Evolutionary conservation across 1,139 yeast genomes (phyloP).

Genomic region (Suhomyces wounanorum): DNA sequence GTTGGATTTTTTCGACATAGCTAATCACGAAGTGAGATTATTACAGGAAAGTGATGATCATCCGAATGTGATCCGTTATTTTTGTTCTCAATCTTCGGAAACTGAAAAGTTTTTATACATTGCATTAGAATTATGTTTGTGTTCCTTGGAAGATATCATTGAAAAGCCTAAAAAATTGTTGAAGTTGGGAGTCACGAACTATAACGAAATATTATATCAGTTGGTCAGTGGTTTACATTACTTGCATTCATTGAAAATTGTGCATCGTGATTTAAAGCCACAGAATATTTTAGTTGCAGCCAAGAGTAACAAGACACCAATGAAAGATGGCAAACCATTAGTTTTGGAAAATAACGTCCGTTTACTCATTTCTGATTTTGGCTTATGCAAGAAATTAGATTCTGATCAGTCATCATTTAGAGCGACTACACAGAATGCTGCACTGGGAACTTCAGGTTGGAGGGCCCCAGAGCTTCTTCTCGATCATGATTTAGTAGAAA

Average conservation of each 20-base stretch:
- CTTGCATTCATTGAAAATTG: conserved; percentile 86
- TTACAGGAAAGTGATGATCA: conserved; percentile 96
- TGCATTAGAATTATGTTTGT: conserved; percentile 88
- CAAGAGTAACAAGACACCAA: conserved; percentile 27
- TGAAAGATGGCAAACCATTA: conserved; percentile 17
- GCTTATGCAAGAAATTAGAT: conserved; percentile 88
- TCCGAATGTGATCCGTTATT: conserved; percentile 90
- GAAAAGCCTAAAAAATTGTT: conserved; percentile 46
- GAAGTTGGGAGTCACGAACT: conserved; percentile 26
- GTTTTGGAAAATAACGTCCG: conserved; percentile 39
- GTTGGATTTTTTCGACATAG: conserved; percentile 89
- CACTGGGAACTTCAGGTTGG: conserved; percentile 96
- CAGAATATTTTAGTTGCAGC: conserved; percentile 90
- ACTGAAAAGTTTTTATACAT: conserved; percentile 82
- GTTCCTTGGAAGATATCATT: conserved; percentile 83
- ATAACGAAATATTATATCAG: conserved; percentile 64
- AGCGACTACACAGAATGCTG: conserved; percentile 90
- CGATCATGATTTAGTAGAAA: conserved; percentile 42
- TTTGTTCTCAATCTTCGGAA: conserved; percentile 79
- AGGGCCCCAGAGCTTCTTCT: conserved; percentile 89
- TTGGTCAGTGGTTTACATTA: conserved; percentile 85
- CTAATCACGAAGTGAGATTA: conserved; percentile 88
- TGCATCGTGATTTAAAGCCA: conserved; percentile 94
- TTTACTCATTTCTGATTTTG: conserved; percentile 90
- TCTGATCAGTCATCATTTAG: conserved; percentile 91